Percentiles rank a stretch among this genome's conserved stretches.
These are phyloP conservation scores for Suillus ampliporus DNA, from an alignment of 768 basidiomycete species.

Conservation along the genomic window DNA sequence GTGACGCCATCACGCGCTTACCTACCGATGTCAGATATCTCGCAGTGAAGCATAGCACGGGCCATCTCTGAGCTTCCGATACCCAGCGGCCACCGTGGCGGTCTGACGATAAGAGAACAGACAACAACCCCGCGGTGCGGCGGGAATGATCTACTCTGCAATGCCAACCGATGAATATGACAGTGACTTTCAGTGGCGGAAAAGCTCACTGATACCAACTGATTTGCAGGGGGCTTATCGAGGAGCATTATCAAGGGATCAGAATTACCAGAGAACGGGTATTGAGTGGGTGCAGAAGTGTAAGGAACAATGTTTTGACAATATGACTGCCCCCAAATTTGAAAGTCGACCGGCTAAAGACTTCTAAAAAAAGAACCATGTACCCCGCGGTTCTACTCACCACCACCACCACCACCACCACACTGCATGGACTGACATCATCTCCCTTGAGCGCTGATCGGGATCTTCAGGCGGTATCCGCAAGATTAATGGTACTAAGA, in stretches of 20 bases:
- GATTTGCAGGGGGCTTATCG: not conserved
- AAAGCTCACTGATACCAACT: not conserved
- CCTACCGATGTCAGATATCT: not conserved
- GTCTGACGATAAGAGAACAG: not conserved
- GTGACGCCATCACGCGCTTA: not conserved
- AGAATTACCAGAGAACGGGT: too few species aligned
- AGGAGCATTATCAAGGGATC: too few species aligned
- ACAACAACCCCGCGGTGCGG: not conserved
- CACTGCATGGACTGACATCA: too few species aligned
- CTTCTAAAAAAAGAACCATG: not conserved
- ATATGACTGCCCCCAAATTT: not conserved
- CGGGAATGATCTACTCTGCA: not conserved
- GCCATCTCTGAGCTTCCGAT: not conserved
- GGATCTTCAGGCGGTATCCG: not conserved
- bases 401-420: not conserved
- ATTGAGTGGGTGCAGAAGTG: not conserved
- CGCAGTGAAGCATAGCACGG: not conserved
- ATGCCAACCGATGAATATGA: not conserved
- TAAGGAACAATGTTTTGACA: not conserved
- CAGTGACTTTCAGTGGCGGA: not conserved
- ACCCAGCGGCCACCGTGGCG: not conserved
- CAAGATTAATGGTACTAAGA: too few species aligned
- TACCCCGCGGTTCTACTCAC: constrained; percentile 7
- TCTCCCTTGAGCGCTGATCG: not conserved
- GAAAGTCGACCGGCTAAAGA: not conserved